phyloP scores from a whole-genome alignment of 345 rosid genomes.

The Ailanthus altissimus region DNA sequence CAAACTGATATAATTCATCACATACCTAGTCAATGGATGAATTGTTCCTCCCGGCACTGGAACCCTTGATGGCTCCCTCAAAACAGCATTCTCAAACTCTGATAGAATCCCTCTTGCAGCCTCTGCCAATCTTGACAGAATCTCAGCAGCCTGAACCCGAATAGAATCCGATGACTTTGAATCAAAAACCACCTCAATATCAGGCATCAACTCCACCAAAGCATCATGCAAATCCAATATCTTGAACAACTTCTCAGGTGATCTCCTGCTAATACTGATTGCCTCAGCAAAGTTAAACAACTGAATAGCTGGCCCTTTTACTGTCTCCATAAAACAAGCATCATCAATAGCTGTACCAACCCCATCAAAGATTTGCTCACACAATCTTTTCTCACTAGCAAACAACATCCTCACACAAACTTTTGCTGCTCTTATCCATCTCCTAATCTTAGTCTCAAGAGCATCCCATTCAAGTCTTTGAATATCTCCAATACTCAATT shows the following conservation, averaged over 20 bases:
- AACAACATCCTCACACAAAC: constrained; percentile 73
- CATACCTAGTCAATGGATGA: constrained; percentile 95
- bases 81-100: constrained; percentile 78
- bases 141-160: constrained; percentile 77
- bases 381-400: constrained; percentile 81
- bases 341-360: constrained; percentile 68
- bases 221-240: constrained; percentile 88
- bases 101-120: constrained; percentile 86
- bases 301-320: constrained; percentile 70
- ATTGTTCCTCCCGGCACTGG: constrained; percentile 91
- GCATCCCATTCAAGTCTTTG: constrained; percentile 88
- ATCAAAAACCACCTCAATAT: constrained; percentile 73
- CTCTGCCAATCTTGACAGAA: constrained; percentile 74
- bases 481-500: constrained; percentile 84
- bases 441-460: constrained; percentile 77
- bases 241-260: constrained; percentile 93
- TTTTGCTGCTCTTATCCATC: constrained; percentile 90
- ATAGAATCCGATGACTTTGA: constrained; percentile 56
- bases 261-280: constrained; percentile 79
- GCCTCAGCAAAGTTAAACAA: constrained; percentile 92
- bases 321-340: constrained; percentile 84
- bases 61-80: constrained; percentile 71
- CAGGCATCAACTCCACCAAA: constrained; percentile 63
- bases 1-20: constrained; percentile 91
- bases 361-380: constrained; percentile 78